These are phyloP conservation scores for Stramenopiles sp. DNA, from an alignment of 352 stramenopile genomes.

Conservation along the genomic window DNA sequence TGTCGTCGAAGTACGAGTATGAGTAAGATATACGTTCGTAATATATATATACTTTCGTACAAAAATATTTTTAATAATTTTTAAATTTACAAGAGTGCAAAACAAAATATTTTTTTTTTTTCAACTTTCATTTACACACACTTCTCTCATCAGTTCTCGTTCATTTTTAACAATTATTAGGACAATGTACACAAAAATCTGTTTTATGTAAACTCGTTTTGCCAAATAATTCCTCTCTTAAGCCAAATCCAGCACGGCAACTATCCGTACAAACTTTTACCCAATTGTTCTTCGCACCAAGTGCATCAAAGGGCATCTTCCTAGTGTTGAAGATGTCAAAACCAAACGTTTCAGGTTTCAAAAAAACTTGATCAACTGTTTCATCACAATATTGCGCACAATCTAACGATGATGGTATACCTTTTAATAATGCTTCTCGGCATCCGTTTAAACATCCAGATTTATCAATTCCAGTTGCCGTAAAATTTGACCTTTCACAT, in stretches of 20 bases:
- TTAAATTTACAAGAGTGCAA: too few relatives aligned
- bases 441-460: not conserved
- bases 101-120: too few relatives aligned
- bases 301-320: not conserved
- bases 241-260: not conserved
- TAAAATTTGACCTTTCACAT: not conserved
- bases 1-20: too few relatives aligned
- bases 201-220: not conserved
- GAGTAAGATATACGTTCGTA: too few relatives aligned
- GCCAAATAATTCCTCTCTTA: not conserved
- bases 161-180: not conserved
- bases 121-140: too few relatives aligned
- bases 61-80: too few relatives aligned
- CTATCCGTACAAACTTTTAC: not conserved
- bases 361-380: not conserved
- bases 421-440: not conserved
- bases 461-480: not conserved
- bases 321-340: not conserved
- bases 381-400: not conserved
- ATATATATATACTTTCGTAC: too few relatives aligned
- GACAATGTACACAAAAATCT: not conserved
- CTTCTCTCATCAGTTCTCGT: too few relatives aligned
- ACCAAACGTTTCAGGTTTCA: not conserved
- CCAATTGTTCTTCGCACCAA: not conserved
- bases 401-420: not conserved